Evolutionary conservation across 1,284 basidiomycete genomes (phyloP).

Genomic region (Ceratobasidium sp.): DNA sequence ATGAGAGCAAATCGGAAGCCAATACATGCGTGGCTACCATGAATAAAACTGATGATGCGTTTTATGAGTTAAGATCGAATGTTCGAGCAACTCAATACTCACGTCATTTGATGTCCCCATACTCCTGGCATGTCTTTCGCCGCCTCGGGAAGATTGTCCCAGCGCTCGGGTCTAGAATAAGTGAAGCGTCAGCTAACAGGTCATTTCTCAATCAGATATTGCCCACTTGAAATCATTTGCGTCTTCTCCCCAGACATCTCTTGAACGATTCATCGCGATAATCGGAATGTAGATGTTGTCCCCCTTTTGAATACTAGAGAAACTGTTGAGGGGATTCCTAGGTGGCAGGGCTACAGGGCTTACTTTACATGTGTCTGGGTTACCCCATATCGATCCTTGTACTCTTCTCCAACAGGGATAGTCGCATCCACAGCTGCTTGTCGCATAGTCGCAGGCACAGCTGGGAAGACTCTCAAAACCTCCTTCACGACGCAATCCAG

Average conservation of each 20-base stretch:
- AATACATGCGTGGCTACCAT: constrained; percentile 60
- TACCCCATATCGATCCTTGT: constrained; percentile 58
- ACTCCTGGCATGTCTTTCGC: constrained; percentile 64
- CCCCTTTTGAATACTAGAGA: constrained; percentile 29
- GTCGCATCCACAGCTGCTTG: constrained; percentile 50
- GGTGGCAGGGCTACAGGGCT: constrained; percentile 11
- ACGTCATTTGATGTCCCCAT: constrained; percentile 67
- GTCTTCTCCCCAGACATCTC: constrained; percentile 43
- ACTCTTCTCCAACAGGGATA: constrained; percentile 55
- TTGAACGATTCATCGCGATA: constrained; percentile 31
- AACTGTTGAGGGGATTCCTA: neutral
- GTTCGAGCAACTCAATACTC: constrained; percentile 53
- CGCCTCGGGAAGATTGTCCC: constrained; percentile 62
- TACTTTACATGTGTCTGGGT: constrained; percentile 55
- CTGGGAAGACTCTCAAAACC: constrained; percentile 49
- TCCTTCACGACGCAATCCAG: constrained; percentile 56
- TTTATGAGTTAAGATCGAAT: neutral
- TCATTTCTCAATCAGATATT: neutral
- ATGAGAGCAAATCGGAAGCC: constrained; percentile 76
- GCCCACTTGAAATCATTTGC: constrained; percentile 42
- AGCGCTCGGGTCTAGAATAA: constrained; percentile 64
- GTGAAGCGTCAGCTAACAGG: neutral
- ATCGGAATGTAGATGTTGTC: constrained; percentile 36
- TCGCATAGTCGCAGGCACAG: constrained; percentile 47
- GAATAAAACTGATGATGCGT: constrained; percentile 49